These are phyloP conservation scores for Eurotiales sp. DNA, from an alignment of 2,329 filamentous ascomycete species.

Conservation along the genomic window DNA sequence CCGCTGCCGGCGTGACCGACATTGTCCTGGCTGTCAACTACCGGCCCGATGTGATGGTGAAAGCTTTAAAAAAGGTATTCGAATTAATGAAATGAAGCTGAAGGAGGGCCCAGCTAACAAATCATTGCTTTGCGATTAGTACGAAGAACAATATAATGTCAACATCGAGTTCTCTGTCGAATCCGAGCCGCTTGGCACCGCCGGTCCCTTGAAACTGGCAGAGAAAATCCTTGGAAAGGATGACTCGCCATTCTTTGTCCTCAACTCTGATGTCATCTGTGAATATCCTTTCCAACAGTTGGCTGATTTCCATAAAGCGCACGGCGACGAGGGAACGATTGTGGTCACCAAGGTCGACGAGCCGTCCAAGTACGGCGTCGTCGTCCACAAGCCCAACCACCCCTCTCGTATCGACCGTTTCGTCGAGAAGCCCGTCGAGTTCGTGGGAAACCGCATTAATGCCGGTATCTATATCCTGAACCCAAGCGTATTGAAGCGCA, in stretches of 20 bases:
- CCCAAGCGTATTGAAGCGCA: slow-evolving; percentile 82
- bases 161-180: slow-evolving; percentile 97
- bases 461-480: slow-evolving; percentile 98
- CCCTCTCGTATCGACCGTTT: slow-evolving; percentile 93
- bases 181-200: slow-evolving; percentile 89
- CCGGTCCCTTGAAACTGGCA: slow-evolving; percentile 90
- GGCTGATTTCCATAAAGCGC: slow-evolving; percentile 83
- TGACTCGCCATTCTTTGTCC: slow-evolving; percentile 91
- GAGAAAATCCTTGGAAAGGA: slow-evolving; percentile 91
- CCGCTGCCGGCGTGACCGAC: slow-evolving; percentile 89
- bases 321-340: slow-evolving; percentile 95
- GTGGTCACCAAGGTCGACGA: slow-evolving; percentile 99
- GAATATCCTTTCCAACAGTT: slow-evolving; percentile 93
- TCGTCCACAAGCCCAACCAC: slow-evolving; percentile 94
- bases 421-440: slow-evolving; percentile 98
- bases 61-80: slow-evolving; percentile 76
- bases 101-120: background rate
- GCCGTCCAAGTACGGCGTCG: slow-evolving; percentile 96
- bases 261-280: slow-evolving; percentile 98
- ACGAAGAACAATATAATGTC: slow-evolving; percentile 87
- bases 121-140: slow-evolving; percentile 50
- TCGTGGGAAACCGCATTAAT: slow-evolving; percentile 98
- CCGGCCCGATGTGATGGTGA: slow-evolving; percentile 95
- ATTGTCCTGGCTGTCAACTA: slow-evolving; percentile 99
- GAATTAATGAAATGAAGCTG: background rate